Evolutionary conservation across 495 filamentous ascomycete species (phyloP).

Genomic region (Polyplosphaeria fusca): DNA sequence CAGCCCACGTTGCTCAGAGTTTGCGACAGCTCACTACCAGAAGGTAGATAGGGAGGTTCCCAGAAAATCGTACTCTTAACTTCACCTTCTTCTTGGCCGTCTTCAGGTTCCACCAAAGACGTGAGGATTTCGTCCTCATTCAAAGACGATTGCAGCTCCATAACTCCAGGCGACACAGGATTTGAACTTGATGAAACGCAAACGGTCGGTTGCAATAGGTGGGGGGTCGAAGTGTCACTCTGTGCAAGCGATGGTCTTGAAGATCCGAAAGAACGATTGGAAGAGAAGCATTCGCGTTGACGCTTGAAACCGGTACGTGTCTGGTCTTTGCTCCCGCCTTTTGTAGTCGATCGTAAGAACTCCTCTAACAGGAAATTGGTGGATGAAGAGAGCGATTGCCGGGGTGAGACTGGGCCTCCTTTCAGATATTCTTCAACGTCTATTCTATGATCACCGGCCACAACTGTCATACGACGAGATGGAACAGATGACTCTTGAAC

Average conservation of each 20-base stretch:
- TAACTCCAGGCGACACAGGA: neutral
- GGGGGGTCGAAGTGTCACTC: neutral
- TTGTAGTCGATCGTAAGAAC: too few relatives aligned
- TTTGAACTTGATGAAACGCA: neutral
- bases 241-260: neutral
- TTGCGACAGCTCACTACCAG: conserved; percentile 4
- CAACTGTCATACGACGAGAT: too few relatives aligned
- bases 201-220: neutral
- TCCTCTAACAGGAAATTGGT: too few relatives aligned
- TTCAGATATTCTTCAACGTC: neutral
- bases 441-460: too few relatives aligned
- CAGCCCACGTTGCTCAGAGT: conserved; percentile 1
- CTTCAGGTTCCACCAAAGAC: too few relatives aligned
- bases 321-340: too few relatives aligned
- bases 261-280: too few relatives aligned
- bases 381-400: too few relatives aligned
- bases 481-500: too few relatives aligned
- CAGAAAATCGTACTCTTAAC: conserved; percentile 15
- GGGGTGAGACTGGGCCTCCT: neutral
- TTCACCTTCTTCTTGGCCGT: too few relatives aligned
- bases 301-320: too few relatives aligned
- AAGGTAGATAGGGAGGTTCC: conserved; percentile 5
- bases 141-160: neutral
- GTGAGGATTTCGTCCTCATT: neutral
- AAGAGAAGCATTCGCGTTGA: too few relatives aligned